phyloP scores from a whole-genome alignment of 1,284 basidiomycete genomes.

The Ceratobasidium sp. region DNA sequence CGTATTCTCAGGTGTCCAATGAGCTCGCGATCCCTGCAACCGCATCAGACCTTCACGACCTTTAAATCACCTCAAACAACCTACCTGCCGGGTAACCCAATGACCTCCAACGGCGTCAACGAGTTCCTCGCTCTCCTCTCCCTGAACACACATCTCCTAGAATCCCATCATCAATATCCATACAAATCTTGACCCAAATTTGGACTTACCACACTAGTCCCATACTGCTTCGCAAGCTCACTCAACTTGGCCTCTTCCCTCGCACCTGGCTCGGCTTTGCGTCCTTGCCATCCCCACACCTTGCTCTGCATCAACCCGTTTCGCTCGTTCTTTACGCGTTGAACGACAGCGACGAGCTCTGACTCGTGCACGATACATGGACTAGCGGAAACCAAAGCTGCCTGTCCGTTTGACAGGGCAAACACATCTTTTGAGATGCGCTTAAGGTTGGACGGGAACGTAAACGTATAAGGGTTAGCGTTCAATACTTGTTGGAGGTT shows the following conservation, averaged over 20 bases:
- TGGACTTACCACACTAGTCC: conserved; percentile 68
- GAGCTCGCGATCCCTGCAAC: conserved; percentile 72
- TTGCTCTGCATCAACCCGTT: conserved; percentile 75
- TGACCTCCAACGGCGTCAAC: conserved; percentile 74
- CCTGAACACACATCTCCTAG: conserved; percentile 69
- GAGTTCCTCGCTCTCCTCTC: conserved; percentile 71
- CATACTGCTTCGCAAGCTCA: conserved; percentile 78
- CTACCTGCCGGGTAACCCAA: conserved; percentile 75
- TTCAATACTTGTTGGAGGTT: conserved; percentile 63
- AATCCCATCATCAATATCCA: conserved; percentile 20
- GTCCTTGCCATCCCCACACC: conserved; percentile 81
- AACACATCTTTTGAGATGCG: conserved; percentile 80
- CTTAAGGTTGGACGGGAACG: conserved; percentile 56
- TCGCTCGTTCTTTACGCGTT: conserved; percentile 72
- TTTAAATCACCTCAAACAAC: conserved; percentile 39
- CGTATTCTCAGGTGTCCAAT: conserved; percentile 82
- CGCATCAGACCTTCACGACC: conserved; percentile 38
- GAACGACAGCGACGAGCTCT: conserved; percentile 74
- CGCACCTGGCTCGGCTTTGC: conserved; percentile 65
- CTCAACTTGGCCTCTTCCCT: conserved; percentile 73
- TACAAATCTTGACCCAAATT: conserved; percentile 11
- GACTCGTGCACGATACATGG: conserved; percentile 75
- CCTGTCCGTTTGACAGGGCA: conserved; percentile 66
- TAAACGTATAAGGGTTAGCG: conserved; percentile 52
- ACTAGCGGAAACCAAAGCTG: conserved; percentile 62